Conservation (phyloP, 1,139 yeast species). For the Kodamaea sp. region DNA sequence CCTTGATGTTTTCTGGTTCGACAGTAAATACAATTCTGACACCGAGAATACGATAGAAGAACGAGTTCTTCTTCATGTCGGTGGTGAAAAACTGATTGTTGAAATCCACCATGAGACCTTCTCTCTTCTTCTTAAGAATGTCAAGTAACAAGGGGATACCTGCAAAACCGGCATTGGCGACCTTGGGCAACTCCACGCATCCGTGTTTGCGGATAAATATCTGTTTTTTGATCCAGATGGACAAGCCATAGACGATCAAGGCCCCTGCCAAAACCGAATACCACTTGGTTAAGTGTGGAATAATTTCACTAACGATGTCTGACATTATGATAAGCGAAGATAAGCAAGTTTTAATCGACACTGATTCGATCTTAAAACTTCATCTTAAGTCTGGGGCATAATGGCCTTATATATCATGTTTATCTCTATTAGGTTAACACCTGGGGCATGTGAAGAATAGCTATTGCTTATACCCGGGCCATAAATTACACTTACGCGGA, state of each 20-base stretch:
- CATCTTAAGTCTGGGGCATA: too few relatives aligned
- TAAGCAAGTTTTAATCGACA: too few relatives aligned
- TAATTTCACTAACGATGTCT: constrained; percentile 3
- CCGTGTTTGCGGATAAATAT: constrained; percentile 21
- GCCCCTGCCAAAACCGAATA: constrained; percentile 15
- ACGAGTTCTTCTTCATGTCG: constrained; percentile 4
- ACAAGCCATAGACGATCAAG: constrained; percentile 12
- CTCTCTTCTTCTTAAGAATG: constrained; percentile 12
- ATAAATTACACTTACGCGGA: too few relatives aligned
- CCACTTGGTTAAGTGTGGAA: constrained; percentile 17
- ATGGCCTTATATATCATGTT: too few relatives aligned
- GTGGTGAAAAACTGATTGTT: constrained; percentile 5
- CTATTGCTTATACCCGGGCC: too few relatives aligned
- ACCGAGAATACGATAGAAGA: constrained; percentile 13
- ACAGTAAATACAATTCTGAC: constrained; percentile 17
- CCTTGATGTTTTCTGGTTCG: constrained; percentile 28
- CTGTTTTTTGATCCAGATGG: constrained; percentile 11
- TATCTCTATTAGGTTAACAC: too few relatives aligned
- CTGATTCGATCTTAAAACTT: too few relatives aligned
- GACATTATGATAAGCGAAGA: too few relatives aligned
- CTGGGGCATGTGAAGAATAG: too few relatives aligned
- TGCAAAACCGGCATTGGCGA: constrained; percentile 9
- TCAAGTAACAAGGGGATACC: constrained; percentile 10
- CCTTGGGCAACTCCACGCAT: constrained; percentile 18
- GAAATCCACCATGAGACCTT: constrained; percentile 15